Conservation (phyloP, 2,329 filamentous ascomycete genomes). For the Colletotrichum lupini region DNA sequence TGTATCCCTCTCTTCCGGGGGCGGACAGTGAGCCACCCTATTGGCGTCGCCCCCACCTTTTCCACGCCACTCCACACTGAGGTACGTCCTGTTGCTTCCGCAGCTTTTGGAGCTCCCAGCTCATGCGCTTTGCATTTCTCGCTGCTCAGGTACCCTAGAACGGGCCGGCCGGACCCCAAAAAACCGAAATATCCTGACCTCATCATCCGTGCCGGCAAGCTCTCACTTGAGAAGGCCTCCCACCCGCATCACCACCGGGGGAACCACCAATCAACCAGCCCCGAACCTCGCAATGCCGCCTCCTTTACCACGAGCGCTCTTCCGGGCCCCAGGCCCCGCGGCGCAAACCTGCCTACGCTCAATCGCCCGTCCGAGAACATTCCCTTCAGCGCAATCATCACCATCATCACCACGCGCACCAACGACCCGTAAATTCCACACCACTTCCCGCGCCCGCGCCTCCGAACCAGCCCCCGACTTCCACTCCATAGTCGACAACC, state of each 20-base stretch:
- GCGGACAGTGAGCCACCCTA: neutral
- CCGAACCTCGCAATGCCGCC: conserved; percentile 16
- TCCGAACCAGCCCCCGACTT: conserved; percentile 67
- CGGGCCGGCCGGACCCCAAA: conserved; percentile 4
- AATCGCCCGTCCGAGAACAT: neutral
- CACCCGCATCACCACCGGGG: conserved; percentile 1
- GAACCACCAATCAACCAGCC: neutral
- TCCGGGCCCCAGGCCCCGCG: neutral
- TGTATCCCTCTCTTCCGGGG: conserved; percentile 14
- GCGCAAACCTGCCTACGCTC: conserved; percentile 1
- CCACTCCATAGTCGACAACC: conserved; percentile 87
- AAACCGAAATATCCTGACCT: conserved; percentile 29
- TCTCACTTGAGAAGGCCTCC: neutral
- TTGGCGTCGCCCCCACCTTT: neutral
- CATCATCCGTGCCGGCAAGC: neutral
- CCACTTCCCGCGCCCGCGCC: conserved; percentile 34
- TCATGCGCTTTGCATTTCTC: neutral
- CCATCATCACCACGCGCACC: neutral
- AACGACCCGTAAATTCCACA: conserved; percentile 27
- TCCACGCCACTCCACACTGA: conserved; percentile 2
- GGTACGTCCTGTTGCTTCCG: neutral
- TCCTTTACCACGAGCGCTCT: conserved; percentile 8
- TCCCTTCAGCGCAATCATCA: neutral
- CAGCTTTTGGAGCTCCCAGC: conserved; percentile 6
- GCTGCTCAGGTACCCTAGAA: conserved; percentile 13